Percentiles rank a stretch among this genome's conserved stretches.
Conservation (phyloP, 768 basidiomycete genomes). For the Tulasnella sp. region DNA sequence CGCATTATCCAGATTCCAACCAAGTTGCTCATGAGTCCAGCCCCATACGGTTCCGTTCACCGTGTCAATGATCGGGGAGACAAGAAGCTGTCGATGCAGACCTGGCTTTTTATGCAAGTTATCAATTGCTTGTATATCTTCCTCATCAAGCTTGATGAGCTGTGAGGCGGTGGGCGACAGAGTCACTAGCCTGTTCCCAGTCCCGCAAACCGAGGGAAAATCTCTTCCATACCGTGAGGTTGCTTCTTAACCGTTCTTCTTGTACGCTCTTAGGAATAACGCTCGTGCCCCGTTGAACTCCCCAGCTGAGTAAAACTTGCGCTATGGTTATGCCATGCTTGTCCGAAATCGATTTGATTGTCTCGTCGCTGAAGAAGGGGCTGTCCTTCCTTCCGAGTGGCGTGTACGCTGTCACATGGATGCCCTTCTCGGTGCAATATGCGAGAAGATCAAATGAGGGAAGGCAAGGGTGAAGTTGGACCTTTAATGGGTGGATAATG, state of each 20-base stretch:
- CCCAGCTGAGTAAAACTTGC: conserved; percentile 83
- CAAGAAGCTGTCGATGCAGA: conserved; percentile 13
- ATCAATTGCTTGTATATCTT: conserved; percentile 7
- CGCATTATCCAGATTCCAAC: conserved; percentile 19
- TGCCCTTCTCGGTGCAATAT: conserved; percentile 64
- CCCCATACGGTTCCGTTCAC: conserved; percentile 7
- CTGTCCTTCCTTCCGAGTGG: conserved; percentile 53
- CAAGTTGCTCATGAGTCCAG: conserved; percentile 17
- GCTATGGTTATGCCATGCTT: conserved; percentile 59
- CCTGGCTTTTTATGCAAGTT: conserved; percentile 11
- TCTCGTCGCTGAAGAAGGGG: conserved; percentile 38
- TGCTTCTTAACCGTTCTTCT: conserved; percentile 37
- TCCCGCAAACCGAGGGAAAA: not conserved
- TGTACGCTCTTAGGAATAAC: conserved; percentile 84
- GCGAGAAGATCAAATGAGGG: conserved; percentile 69
- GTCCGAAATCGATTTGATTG: conserved; percentile 60
- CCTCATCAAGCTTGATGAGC: not conserved
- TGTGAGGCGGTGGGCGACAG: not conserved
- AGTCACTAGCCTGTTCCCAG: not conserved
- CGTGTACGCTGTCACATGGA: conserved; percentile 62
- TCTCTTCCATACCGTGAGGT: not conserved
- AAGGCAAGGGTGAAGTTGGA: conserved; percentile 78
- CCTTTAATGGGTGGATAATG: conserved; percentile 71
- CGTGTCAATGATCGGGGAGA: conserved; percentile 12
- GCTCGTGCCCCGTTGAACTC: conserved; percentile 64